phyloP scores from a whole-genome alignment of 345 rosid genomes.

The Lumnitzera racemosa region DNA sequence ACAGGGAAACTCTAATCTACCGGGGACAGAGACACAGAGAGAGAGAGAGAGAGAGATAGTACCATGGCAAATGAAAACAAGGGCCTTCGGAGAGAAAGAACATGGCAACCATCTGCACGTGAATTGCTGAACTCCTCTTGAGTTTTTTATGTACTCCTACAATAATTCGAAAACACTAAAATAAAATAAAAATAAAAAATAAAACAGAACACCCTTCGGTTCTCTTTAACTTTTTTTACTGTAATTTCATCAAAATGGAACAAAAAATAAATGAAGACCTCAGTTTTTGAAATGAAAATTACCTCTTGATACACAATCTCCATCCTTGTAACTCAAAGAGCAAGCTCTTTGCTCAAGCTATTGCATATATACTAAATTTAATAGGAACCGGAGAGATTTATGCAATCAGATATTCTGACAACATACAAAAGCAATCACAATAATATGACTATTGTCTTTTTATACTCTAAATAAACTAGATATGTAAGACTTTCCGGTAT shows the following conservation, averaged over 20 bases:
- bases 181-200: no score
- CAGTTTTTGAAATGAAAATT: background rate
- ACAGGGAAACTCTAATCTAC: background rate
- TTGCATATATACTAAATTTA: no score
- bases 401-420: no score
- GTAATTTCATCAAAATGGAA: background rate
- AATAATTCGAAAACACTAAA: background rate
- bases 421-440: no score
- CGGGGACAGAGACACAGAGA: background rate
- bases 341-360: background rate
- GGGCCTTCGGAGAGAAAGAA: constrained; percentile 58
- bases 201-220: no score
- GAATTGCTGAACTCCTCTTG: constrained; percentile 67
- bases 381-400: no score
- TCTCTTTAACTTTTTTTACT: no score
- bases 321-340: constrained; percentile 15
- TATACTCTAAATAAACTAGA: no score
- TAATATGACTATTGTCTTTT: no score
- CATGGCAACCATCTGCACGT: constrained; percentile 85
- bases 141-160: constrained; percentile 61
- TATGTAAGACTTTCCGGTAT: no score
- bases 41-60: background rate
- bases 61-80: constrained; percentile 97
- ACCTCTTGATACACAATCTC: constrained; percentile 47
- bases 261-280: background rate